A percentile compares a stretch with the other conserved stretches of the same genome.
Conservation (phyloP, 1,139 yeast species). For the Protomyces inundatus region DNA sequence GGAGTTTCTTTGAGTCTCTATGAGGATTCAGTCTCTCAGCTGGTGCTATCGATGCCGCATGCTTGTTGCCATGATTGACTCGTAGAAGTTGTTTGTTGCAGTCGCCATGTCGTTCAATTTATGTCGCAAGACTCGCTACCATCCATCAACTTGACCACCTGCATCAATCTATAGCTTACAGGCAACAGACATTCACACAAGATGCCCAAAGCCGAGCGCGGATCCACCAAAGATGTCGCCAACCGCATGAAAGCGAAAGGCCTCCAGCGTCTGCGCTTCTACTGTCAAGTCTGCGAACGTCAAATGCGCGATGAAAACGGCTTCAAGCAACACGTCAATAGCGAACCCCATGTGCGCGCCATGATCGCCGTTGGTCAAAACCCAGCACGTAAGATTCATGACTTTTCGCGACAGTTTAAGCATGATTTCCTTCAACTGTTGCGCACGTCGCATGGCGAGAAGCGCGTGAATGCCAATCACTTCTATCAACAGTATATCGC, state of each 20-base stretch:
- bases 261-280: constrained; percentile 74
- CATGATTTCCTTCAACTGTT: constrained; percentile 61
- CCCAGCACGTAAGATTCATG: constrained; percentile 50
- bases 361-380: constrained; percentile 45
- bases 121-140: background rate
- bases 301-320: constrained; percentile 97
- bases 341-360: constrained; percentile 67
- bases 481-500: constrained; percentile 80
- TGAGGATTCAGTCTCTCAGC: no score
- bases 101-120: no score
- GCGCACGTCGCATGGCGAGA: constrained; percentile 71
- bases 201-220: constrained; percentile 53
- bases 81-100: no score
- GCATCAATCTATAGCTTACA: background rate
- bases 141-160: background rate
- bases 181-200: background rate
- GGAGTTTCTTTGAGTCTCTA: no score
- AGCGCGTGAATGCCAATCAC: constrained; percentile 69
- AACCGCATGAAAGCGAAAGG: constrained; percentile 79
- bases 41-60: no score
- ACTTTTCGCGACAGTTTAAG: constrained; percentile 58
- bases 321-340: constrained; percentile 74
- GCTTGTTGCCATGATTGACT: no score
- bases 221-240: constrained; percentile 75
- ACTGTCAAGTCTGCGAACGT: constrained; percentile 86